Conservation (phyloP, 2,329 filamentous ascomycete genomes). For the Emmonsiellopsis sp. region DNA sequence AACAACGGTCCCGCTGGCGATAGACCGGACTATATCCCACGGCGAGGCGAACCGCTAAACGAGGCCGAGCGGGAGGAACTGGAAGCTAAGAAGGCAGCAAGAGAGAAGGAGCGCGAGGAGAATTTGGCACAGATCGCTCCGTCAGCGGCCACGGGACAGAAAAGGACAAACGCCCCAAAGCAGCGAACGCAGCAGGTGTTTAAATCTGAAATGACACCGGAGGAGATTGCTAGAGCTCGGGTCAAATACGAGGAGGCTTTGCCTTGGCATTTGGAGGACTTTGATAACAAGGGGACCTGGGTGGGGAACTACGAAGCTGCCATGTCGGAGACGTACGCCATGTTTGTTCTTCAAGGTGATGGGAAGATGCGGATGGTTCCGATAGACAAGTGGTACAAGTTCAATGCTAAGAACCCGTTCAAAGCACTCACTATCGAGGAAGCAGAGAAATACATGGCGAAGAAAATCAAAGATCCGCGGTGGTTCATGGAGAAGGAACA, state of each 20-base stretch:
- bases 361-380: constrained; percentile 76
- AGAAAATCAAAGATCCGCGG: constrained; percentile 64
- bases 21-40: constrained; percentile 44
- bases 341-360: constrained; percentile 65
- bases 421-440: constrained; percentile 72
- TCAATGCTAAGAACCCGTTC: constrained; percentile 49
- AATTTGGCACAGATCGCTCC: constrained; percentile 92
- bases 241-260: constrained; percentile 86
- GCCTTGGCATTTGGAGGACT: constrained; percentile 95
- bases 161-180: constrained; percentile 55
- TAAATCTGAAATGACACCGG: constrained; percentile 63
- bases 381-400: constrained; percentile 88
- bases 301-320: constrained; percentile 84
- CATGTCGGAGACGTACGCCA: constrained; percentile 69
- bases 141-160: constrained; percentile 58
- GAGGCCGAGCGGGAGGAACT: constrained; percentile 55
- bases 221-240: constrained; percentile 59
- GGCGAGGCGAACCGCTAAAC: constrained; percentile 47
- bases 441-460: constrained; percentile 73
- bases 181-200: constrained; percentile 85
- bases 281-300: constrained; percentile 91
- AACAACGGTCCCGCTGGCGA: constrained; percentile 39
- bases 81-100: constrained; percentile 58
- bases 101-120: constrained; percentile 74
- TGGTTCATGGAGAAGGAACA: constrained; percentile 66